Base-by-base conservation (phyloP, 345 rosid species). In the Gossypium raimondii region DNA sequence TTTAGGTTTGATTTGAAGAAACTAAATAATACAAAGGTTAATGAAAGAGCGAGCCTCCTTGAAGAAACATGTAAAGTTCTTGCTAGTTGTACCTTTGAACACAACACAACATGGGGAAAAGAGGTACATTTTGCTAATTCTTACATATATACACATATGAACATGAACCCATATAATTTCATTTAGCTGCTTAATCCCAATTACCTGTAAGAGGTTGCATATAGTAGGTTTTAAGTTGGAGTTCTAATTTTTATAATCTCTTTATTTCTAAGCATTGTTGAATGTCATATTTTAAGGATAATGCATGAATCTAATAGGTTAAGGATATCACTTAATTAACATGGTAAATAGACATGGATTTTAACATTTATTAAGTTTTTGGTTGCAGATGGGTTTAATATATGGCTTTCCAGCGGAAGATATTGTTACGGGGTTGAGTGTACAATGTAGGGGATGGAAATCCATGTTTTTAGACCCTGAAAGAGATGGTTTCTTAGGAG, bases 401-500 rank as follows among this genome's bases (percentile, higher is more conserved):
- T 69, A 84, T 41, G 86, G 86, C 3, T 83, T 75, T 66, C 57
- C 80, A 4, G 86, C 72, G n/a, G 88, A 87, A 76, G 88, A 87
- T 56, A 67, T 82, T 57, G 22, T 87, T 7, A 82, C 87, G 2
- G 88, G 87, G 71, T 69, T 82, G n/a, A 59, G 74, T 1, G 76
- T 82, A 71, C 81, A 78, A 59, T 83, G 90, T 67, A 79, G 62
- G 68, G 84, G 87, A 22, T 85, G 90, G 88, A 82, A 71, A 70
- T 83, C 90, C 2, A 57, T 73, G 22, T 71, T 73, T 67, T 74
- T 44, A 24, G 68, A 67, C 70, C 87, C 87, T 12, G 29, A 82
- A 72, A 76, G 81, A 75, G 67, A 74, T 29, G 82, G 78, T 13
- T 87, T 85, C 74, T 17, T 77, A 44, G 90, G 86, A 57, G 29